Evolutionary conservation across 805 yeast genomes (phyloP), one percentile per base, ranked within the genome.

Genomic region (Kodamaea hsintzibuensis): DNA sequence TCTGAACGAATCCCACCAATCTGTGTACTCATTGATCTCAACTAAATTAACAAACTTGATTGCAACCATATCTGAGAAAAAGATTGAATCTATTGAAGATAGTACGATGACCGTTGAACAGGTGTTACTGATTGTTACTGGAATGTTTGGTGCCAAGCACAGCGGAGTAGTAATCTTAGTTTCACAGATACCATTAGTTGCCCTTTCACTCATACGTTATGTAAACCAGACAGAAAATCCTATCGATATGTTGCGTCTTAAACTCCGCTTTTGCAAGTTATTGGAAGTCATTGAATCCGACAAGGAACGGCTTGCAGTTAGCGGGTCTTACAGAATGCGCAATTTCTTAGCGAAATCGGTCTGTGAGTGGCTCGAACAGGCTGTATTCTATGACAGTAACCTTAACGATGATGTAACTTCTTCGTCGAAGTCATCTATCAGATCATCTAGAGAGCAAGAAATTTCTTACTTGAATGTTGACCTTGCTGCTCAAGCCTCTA

Each of bases 401-500:
- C 22, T 42, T 53, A 10, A 37, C 38, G 22, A 16, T 5, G 18
- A 48, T 9, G 7, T 52, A 2, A 1, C 50, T 10, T 16, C 55
- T 1, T 19, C 55, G 2, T 52, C 48, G 4, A 45, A 33, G 49
- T 9, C 53, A 49, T 43, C 51, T 10, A 45, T 43, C 17, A 53
- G 50, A 18, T n/a, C 77, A 62, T 22, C 50, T 8, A 44, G 46
- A 44, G 50, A 51, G n/a, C 77, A 53, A 14, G 86, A 82, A 49
- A 56, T 74, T 42, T 81, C 78, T 25, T 79, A 76, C 55, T 64
- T 83, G 35, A 76, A 77, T 52, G 68, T 84, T 47, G 90, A 85
- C 64, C 74, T 85, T n/a, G 83, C 88, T 0, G 76, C 80, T 7
- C 92, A 87, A 62, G 77, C 86, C 44, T 82, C 89, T 0, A 78